Base-by-base conservation (phyloP, 2,329 filamentous ascomycete genomes). In the Colletotrichum tropicicola region DNA sequence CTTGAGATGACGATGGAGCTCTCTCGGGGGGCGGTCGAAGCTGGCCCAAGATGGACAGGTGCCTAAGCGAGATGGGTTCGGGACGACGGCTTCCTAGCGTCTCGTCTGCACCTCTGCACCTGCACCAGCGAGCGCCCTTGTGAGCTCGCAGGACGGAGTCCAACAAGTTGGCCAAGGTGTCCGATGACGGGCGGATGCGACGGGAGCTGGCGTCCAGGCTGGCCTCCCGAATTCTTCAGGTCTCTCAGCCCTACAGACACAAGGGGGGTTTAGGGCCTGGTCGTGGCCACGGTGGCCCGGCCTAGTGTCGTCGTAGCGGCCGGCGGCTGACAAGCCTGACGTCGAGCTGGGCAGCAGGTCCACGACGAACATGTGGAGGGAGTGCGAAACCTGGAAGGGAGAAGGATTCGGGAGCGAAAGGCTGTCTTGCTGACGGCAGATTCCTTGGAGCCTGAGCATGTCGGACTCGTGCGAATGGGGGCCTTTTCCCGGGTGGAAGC, bases 171-270 rank as follows among this genome's bases (percentile, higher is more conserved):
- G 9, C 39, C 32, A 6, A 43, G 37, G 12, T 10, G 30, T 8
- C 27, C 15, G 27, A 12, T 17, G 28, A 17, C 28, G 30, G 13
- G 19, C 39, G 9, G 19, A 28, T 23, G 39, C 39, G 25, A 17
- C 32, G n/a, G 27, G 6, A 27, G 28, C 2, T 12, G 5, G 30
- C 9, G n/a, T 9, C 6, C 19, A 28, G 27, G 30, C n/a, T 19
- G 25, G 51, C 9, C 30, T 35, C n/a, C 7, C 6, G 15, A 35
- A 12, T 53, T 41, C 35, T 30, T 54, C 53, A 37, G 37, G 32
- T 21, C n/a, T 17, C 32, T 56, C 61, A 65, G 61, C 61, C 61
- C 57, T 65, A 65, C 30, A 28, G 30, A n/a, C 43, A 56, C 35
- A 45, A 30, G 57, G 32, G 35, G 23, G 52, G 5, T 32, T 30